Conservation (phyloP, 2,329 filamentous ascomycete species). For the Pseudogymnoascus sp. region DNA sequence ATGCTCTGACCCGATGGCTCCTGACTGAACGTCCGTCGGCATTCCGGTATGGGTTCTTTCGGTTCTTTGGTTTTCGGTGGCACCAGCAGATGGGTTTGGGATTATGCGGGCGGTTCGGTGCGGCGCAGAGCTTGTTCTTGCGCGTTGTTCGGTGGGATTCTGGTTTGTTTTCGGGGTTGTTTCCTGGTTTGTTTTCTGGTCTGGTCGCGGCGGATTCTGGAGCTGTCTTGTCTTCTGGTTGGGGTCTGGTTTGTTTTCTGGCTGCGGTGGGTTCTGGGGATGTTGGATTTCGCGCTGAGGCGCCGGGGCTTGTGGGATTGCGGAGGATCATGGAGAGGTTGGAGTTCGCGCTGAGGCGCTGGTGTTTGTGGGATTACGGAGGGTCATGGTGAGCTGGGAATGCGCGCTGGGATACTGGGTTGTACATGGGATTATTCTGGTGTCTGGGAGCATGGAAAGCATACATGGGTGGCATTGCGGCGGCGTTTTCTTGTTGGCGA, state of each 20-base stretch:
- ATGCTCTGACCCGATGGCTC: constrained; percentile 1
- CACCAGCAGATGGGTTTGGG: neutral
- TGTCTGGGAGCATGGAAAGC: neutral
- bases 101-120: neutral
- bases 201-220: neutral
- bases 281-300: neutral
- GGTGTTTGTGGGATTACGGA: neutral
- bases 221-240: neutral
- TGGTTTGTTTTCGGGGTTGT: neutral
- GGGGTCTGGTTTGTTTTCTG: neutral
- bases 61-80: neutral
- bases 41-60: neutral
- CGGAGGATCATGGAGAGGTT: neutral
- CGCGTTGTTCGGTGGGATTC: neutral
- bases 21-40: neutral
- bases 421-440: neutral
- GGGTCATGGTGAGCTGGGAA: neutral
- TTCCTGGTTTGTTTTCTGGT: no score
- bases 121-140: neutral
- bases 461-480: neutral
- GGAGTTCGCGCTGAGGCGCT: neutral
- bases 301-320: neutral
- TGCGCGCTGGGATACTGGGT: neutral
- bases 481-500: neutral
- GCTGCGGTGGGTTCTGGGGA: neutral